Conservation (phyloP, 148 eudicot species). For the Vaccinium corymbosum region DNA sequence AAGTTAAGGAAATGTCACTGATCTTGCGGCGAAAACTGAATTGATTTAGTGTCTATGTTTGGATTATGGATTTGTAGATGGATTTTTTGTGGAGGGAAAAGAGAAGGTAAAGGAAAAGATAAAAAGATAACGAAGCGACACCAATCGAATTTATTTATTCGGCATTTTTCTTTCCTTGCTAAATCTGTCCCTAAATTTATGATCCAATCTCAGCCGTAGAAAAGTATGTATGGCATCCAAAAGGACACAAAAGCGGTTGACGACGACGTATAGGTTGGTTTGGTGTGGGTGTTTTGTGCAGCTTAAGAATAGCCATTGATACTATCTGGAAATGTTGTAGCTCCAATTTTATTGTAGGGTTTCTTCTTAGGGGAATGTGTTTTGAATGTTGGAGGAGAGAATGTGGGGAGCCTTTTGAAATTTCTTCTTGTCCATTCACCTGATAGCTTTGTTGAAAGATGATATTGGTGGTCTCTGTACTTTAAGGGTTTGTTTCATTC, state of each 20-base stretch:
- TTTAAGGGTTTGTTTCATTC: not conserved
- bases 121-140: not conserved
- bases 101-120: not conserved
- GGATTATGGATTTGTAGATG: not conserved
- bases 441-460: not conserved
- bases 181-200: not conserved
- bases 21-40: constrained; percentile 27
- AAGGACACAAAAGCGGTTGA: constrained; percentile 9
- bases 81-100: not conserved
- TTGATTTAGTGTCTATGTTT: constrained; percentile 1
- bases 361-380: not conserved
- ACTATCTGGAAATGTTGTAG: not conserved
- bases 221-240: not conserved
- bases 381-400: not conserved
- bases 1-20: constrained; percentile 29
- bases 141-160: not conserved
- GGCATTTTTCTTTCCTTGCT: not conserved
- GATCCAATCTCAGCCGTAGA: not conserved
- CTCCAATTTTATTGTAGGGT: not conserved
- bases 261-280: not conserved
- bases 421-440: not conserved
- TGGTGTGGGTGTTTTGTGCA: not conserved
- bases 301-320: not conserved
- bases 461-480: not conserved
- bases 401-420: not conserved